Percentiles rank a stretch among this genome's conserved stretches.
phyloP scores from a whole-genome alignment of 108 stramenopile species.

The Conticribra weissflogii region DNA sequence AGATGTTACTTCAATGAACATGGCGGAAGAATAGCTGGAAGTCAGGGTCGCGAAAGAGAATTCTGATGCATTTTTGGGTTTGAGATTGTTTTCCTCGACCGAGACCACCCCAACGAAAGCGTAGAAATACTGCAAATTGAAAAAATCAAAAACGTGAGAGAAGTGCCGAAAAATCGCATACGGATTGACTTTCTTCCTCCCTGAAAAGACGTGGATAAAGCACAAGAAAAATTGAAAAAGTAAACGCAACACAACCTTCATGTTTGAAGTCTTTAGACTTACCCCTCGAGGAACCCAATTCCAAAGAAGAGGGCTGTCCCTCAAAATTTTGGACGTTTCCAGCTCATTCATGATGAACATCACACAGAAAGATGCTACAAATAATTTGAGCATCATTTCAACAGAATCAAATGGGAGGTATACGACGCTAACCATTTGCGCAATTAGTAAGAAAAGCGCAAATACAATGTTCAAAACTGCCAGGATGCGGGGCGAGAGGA shows the following conservation, averaged over 20 bases:
- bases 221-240: not conserved
- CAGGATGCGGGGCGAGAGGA: too few species aligned
- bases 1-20: constrained; percentile 15
- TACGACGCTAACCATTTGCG: constrained; percentile 19
- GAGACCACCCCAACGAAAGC: constrained; percentile 15
- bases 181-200: not conserved
- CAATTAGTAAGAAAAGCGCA: constrained; percentile 6
- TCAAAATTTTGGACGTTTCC: constrained; percentile 6
- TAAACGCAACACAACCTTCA: not conserved
- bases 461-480: not conserved
- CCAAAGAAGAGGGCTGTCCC: constrained; percentile 7
- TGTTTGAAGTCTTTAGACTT: not conserved
- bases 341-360: constrained; percentile 12
- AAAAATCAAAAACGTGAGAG: too few species aligned
- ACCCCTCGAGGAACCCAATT: constrained; percentile 24
- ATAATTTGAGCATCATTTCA: constrained; percentile 12
- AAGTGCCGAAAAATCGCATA: not conserved
- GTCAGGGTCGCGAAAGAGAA: constrained; percentile 1
- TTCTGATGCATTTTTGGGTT: not conserved
- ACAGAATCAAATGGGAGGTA: constrained; percentile 16
- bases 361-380: constrained; percentile 10
- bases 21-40: constrained; percentile 1
- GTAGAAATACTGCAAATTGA: constrained; percentile 4
- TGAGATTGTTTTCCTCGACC: constrained; percentile 22
- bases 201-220: too few species aligned